Percentiles rank a stretch among this genome's conserved stretches.
Conservation (phyloP, 2,329 filamentous ascomycete genomes). For the Leptodontidium sp. region DNA sequence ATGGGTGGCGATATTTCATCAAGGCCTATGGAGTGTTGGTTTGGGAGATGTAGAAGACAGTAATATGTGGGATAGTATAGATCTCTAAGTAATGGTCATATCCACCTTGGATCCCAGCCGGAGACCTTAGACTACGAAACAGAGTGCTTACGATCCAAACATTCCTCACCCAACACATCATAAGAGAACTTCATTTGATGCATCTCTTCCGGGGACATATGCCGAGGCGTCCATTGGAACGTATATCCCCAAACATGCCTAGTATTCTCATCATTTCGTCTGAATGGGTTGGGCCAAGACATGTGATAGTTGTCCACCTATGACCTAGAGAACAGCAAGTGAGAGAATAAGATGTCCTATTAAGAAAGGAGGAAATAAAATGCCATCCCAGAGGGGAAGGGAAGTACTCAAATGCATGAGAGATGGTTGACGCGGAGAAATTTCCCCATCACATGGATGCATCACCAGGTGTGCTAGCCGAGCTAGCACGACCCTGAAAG, state of each 20-base stretch:
- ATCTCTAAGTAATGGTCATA: not conserved
- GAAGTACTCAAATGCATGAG: not conserved
- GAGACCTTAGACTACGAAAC: no score
- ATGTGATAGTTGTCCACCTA: not conserved
- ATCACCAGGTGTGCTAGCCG: not conserved
- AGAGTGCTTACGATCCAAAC: slow-evolving; percentile 54
- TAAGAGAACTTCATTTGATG: slow-evolving; percentile 70
- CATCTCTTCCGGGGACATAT: slow-evolving; percentile 67
- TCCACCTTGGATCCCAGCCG: no score
- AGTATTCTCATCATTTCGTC: slow-evolving; percentile 38
- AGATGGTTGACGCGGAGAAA: not conserved
- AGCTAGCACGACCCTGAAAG: no score
- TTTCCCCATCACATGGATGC: slow-evolving; percentile 26
- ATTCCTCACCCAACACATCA: slow-evolving; percentile 73
- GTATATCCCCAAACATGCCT: slow-evolving; percentile 65
- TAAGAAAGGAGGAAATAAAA: not conserved
- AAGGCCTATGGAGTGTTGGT: slow-evolving; percentile 51
- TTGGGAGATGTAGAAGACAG: no score
- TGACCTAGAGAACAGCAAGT: not conserved
- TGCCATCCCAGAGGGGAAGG: not conserved
- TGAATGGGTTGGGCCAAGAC: slow-evolving; percentile 38
- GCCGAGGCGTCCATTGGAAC: slow-evolving; percentile 73
- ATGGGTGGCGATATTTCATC: slow-evolving; percentile 65
- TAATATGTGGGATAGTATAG: not conserved
- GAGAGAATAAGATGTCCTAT: not conserved